Percentiles rank a stretch among this genome's conserved stretches.
These are phyloP conservation scores for Cordyceps javanica DNA, from an alignment of 2,329 filamentous ascomycete genomes.

Conservation along the genomic window DNA sequence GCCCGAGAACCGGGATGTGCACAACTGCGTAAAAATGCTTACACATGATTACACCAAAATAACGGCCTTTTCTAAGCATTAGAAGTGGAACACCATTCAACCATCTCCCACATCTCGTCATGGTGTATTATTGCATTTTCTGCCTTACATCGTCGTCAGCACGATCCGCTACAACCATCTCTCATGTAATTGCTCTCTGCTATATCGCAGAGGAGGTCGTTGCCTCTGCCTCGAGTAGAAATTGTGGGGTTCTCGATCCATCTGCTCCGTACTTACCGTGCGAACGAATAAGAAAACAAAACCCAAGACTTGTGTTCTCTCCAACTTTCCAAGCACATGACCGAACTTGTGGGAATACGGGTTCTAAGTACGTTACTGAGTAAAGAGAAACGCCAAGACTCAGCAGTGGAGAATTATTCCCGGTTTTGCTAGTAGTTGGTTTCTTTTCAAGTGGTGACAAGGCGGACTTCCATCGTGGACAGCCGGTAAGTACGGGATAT, in stretches of 20 bases:
- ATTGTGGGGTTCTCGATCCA: not conserved
- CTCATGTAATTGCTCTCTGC: too few species aligned
- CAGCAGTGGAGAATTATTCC: conserved; percentile 1
- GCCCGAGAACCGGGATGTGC: not conserved
- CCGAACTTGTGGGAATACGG: not conserved
- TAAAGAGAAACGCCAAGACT: not conserved
- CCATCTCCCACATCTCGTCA: not conserved
- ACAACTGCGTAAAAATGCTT: not conserved
- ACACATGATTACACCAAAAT: not conserved
- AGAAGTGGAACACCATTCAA: not conserved
- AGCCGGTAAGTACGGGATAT: not conserved
- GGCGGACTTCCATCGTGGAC: not conserved
- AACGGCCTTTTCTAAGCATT: not conserved
- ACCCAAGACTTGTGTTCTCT: not conserved
- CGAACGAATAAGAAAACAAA: too few species aligned
- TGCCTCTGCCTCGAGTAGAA: too few species aligned
- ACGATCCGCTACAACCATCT: too few species aligned
- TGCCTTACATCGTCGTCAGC: too few species aligned
- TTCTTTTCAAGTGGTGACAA: not conserved
- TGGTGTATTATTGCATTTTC: not conserved
- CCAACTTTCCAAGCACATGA: not conserved
- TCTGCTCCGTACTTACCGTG: not conserved
- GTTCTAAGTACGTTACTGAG: not conserved
- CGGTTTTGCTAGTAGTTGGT: not conserved
- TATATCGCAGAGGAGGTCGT: too few species aligned